phyloP scores from a whole-genome alignment of 345 rosid genomes.

The Eucalyptus dawsonii region DNA sequence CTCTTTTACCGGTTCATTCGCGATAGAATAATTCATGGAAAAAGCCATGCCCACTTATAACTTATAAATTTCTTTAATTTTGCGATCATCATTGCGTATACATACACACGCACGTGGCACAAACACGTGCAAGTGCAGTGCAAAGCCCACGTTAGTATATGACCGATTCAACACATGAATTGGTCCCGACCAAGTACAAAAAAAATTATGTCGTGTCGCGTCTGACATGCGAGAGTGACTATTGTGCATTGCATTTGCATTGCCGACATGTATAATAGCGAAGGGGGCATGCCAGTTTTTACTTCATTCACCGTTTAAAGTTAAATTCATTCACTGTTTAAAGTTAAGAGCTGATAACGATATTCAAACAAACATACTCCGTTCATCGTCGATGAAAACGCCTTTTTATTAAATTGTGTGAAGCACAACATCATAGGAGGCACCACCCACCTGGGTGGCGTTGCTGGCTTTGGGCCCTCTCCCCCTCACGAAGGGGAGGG shows the following conservation, averaged over 20 bases:
- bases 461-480: no score
- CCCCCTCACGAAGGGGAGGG: no score
- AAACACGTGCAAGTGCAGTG: not conserved
- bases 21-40: not conserved
- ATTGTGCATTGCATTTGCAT: not conserved
- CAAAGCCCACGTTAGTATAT: not conserved
- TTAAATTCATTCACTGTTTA: not conserved
- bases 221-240: not conserved
- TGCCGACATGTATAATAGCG: not conserved
- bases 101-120: not conserved
- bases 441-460: no score
- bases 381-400: not conserved
- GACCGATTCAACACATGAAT: not conserved
- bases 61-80: not conserved
- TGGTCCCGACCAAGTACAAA: not conserved
- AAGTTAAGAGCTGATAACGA: not conserved
- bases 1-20: not conserved
- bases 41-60: not conserved
- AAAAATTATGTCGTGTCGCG: not conserved
- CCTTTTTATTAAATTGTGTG: not conserved
- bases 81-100: not conserved
- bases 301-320: not conserved
- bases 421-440: not conserved
- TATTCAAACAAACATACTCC: fast-evolving
- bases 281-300: not conserved